These are phyloP conservation scores for Dichotomocladium elegans DNA, from an alignment of 371 early-diverging fungal genomes.

Conservation along the genomic window DNA sequence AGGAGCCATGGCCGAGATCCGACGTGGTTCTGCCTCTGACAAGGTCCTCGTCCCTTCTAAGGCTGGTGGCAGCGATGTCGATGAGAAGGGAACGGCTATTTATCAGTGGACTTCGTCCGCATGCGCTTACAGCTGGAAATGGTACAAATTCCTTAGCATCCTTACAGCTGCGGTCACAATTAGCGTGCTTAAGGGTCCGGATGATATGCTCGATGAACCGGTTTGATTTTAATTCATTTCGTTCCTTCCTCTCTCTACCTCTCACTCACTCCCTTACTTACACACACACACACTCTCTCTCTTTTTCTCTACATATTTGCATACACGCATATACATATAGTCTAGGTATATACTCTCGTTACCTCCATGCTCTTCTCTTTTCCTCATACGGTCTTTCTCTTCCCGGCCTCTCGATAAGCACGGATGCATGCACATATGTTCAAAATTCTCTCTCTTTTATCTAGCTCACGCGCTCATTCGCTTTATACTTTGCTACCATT, in stretches of 20 bases:
- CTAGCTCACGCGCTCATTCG: no score
- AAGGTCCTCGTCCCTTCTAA: no score
- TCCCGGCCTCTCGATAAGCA: neutral
- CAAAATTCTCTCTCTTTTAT: neutral
- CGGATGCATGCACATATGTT: no score
- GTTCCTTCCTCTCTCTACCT: neutral
- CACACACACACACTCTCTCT: neutral
- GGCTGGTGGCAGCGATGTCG: no score
- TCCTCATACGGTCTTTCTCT: neutral
- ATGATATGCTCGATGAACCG: conserved; percentile 20
- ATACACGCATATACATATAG: neutral
- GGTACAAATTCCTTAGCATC: conserved; percentile 58
- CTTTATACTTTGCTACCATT: no score
- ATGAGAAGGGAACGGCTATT: neutral
- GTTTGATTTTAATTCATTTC: neutral
- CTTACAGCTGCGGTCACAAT: conserved; percentile 51
- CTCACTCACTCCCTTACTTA: neutral
- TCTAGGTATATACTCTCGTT: neutral
- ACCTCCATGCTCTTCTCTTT: neutral
- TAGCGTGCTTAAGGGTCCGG: conserved; percentile 59
- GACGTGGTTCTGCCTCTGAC: no score
- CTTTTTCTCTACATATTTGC: conserved; percentile 1
- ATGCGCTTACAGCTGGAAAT: conserved; percentile 27
- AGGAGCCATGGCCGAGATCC: conserved; percentile 20
- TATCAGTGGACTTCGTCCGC: neutral